Evolutionary conservation across 2,329 filamentous ascomycete genomes (phyloP), one percentile per base, ranked within the genome.

Genomic region (Verticillium isaacii): DNA sequence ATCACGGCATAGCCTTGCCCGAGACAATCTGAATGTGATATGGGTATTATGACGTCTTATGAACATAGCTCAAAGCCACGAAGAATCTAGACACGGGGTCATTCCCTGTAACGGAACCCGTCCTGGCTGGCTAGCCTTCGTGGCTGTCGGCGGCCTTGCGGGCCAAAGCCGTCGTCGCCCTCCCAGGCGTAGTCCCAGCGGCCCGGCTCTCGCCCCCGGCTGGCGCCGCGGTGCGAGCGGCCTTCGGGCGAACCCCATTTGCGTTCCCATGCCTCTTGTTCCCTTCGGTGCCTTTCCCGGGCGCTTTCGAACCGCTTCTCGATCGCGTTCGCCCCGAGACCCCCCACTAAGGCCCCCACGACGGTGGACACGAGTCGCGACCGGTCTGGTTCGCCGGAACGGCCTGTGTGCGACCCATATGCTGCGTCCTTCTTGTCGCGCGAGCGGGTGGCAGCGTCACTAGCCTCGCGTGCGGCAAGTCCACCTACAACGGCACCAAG

Each of bases 401-500:
- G 54, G 25, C 54, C 54, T 9, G 14, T 2, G n/a, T 56, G 23
- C 11, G 58, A 52, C 17, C 37, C 39, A 14, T 15, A 5, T 11
- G 23, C 8, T 5, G 56, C 64, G 60, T 17, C 66, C 65, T 41
- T 32, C 12, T 39, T 39, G 15, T 52, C 29, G 12, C 37, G 57
- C 29, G 57, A 52, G 12, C 57, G 57, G 9, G 39, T 52, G n/a
- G 75, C 73, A 7, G 75, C 77, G 36, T 81, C 79, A 55, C 75
- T 76, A 1, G 77, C 80, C 66, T 83, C 79, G 32, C 79, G 75
- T 17, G 79, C 82, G n/a, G 81, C 81, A 11, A 84, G 70, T 3
- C 83, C 83, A 39, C 83, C 83, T 1, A 85, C 78, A 1, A 85
- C 74, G 25, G 83, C 83, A 17, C 83, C 83, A 2, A 85, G 69